Conservation (phyloP, 2,329 filamentous ascomycete species). For the Colletotrichum eleusines region DNA sequence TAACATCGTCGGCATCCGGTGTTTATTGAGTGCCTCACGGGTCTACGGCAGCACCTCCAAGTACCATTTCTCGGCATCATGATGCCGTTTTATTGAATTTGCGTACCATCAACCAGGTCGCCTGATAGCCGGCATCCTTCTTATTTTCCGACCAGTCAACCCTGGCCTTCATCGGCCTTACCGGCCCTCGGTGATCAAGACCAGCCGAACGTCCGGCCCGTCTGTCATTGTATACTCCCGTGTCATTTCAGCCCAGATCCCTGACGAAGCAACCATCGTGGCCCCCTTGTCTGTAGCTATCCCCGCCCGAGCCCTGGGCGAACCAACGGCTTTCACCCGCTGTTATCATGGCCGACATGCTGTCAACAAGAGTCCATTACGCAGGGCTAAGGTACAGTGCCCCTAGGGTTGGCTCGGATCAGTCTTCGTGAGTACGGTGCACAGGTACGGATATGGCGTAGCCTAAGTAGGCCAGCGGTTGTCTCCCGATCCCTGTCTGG, state of each 20-base stretch:
- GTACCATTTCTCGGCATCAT: not conserved
- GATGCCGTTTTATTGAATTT: not conserved
- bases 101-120: slow-evolving; percentile 13
- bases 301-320: not conserved
- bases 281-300: not conserved
- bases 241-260: not conserved
- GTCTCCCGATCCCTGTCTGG: slow-evolving; percentile 26
- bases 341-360: slow-evolving; percentile 6
- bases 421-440: slow-evolving; percentile 18
- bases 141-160: not conserved
- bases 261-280: slow-evolving; percentile 1
- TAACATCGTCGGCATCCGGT: not conserved
- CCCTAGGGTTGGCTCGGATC: slow-evolving; percentile 40
- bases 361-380: slow-evolving; percentile 13
- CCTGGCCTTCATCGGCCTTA: not conserved
- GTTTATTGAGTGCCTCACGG: not conserved
- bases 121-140: not conserved
- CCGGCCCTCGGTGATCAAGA: not conserved
- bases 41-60: slow-evolving; percentile 1
- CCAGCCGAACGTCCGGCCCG: not conserved
- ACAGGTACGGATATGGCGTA: not conserved
- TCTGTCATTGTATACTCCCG: not conserved
- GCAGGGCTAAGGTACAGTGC: not conserved
- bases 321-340: not conserved
- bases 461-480: slow-evolving; percentile 26